phyloP scores from a whole-genome alignment of 2,329 filamentous ascomycete species.

The Knufia fluminis region DNA sequence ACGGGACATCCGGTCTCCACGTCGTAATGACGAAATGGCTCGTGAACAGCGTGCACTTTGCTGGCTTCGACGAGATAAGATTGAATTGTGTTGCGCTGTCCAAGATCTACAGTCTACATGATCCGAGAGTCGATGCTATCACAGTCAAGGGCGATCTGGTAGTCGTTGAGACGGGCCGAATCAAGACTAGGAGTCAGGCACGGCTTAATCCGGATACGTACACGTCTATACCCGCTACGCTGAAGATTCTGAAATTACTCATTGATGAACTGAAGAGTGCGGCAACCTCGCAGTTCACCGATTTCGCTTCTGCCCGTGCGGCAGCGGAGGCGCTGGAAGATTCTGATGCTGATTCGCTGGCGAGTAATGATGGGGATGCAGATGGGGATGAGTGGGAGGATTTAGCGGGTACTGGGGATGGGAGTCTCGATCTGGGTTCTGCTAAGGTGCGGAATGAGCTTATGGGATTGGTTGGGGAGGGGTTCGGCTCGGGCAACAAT shows the following conservation, averaged over 20 bases:
- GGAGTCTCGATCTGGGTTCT: constrained; percentile 59
- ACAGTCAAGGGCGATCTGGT: constrained; percentile 89
- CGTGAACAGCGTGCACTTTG: constrained; percentile 92
- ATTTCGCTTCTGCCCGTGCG: constrained; percentile 47
- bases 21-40: constrained; percentile 92
- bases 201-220: constrained; percentile 83
- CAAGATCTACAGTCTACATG: constrained; percentile 80
- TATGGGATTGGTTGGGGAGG: constrained; percentile 52
- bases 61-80: constrained; percentile 94
- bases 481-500: constrained; percentile 31
- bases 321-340: constrained; percentile 53
- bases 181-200: constrained; percentile 88
- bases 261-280: constrained; percentile 84
- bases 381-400: constrained; percentile 88
- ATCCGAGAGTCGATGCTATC: constrained; percentile 66
- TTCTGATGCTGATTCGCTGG: constrained; percentile 42
- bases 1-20: constrained; percentile 65
- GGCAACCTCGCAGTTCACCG: constrained; percentile 46
- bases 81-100: constrained; percentile 93
- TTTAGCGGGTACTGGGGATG: constrained; percentile 50
- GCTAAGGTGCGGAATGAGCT: constrained; percentile 62
- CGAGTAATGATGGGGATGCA: constrained; percentile 44
- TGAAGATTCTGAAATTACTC: constrained; percentile 95
- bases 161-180: constrained; percentile 65
- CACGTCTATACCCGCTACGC: constrained; percentile 73